phyloP scores from a whole-genome alignment of 768 basidiomycete species.

The Boletus edulis region DNA sequence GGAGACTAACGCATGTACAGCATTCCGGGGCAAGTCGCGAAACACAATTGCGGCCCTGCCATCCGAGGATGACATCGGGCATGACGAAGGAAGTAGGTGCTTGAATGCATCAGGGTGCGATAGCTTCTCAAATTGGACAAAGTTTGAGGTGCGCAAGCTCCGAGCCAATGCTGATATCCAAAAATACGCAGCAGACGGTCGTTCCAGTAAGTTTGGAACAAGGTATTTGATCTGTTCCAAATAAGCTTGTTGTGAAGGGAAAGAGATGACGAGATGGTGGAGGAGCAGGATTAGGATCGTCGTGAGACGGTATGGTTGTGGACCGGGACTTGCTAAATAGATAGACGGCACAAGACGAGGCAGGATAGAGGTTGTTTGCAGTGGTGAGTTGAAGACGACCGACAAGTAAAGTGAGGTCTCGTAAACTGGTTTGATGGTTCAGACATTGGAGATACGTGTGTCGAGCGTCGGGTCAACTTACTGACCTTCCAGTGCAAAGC shows the following conservation, averaged over 20 bases:
- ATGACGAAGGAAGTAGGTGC: slow-evolving; percentile 16
- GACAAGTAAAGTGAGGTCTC: slow-evolving; percentile 71
- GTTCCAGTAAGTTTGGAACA: slow-evolving; percentile 36
- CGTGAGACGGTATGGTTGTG: slow-evolving; percentile 23
- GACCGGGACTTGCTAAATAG: slow-evolving; percentile 29
- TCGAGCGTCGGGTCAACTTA: neutral
- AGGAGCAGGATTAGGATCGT: slow-evolving; percentile 51
- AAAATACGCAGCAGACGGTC: slow-evolving; percentile 30
- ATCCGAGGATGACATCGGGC: slow-evolving; percentile 2
- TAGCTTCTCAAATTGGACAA: slow-evolving; percentile 48
- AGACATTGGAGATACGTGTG: neutral
- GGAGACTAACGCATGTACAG: slow-evolving; percentile 45
- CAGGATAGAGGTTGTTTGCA: slow-evolving; percentile 61
- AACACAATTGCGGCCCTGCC: neutral
- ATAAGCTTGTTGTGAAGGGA: slow-evolving; percentile 65
- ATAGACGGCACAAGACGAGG: slow-evolving; percentile 55
- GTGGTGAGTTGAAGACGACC: slow-evolving; percentile 56
- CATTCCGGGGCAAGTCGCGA: slow-evolving; percentile 34
- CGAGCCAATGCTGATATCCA: slow-evolving; percentile 58
- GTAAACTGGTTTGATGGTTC: slow-evolving; percentile 46
- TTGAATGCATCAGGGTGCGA: slow-evolving; percentile 33
- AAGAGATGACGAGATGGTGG: slow-evolving; percentile 53
- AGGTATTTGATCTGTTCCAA: slow-evolving; percentile 20
- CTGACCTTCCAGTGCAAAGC: slow-evolving; percentile 68
- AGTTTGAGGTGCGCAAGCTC: slow-evolving; percentile 54